Evolutionary conservation across 1,284 basidiomycete genomes (phyloP).

Genomic region (Omphalotus olearius): DNA sequence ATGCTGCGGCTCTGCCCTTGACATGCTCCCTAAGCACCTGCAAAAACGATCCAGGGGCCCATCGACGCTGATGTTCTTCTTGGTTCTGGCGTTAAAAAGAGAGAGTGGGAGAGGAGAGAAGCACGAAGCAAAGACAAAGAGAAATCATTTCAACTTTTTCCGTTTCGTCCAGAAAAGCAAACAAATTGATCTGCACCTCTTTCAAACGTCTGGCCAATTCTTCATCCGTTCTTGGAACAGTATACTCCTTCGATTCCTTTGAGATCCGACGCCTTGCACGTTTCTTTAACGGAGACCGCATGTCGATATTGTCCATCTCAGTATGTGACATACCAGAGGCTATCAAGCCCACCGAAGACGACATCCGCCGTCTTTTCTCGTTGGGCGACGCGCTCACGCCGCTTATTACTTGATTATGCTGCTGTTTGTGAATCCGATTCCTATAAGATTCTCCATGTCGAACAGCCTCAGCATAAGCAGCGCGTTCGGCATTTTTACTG

Average conservation of each 20-base stretch:
- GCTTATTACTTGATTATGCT: background rate
- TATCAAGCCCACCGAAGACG: constrained; percentile 2
- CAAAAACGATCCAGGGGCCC: constrained; percentile 68
- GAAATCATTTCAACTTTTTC: constrained; percentile 15
- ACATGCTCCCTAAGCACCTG: constrained; percentile 39
- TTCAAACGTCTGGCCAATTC: constrained; percentile 59
- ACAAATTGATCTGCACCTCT: constrained; percentile 45
- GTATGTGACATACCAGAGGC: background rate
- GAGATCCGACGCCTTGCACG: constrained; percentile 28
- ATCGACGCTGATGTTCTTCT: constrained; percentile 61
- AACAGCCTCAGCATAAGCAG: constrained; percentile 56
- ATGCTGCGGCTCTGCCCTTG: constrained; percentile 21
- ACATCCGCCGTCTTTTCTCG: constrained; percentile 25
- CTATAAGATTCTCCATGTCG: constrained; percentile 55
- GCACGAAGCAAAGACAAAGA: constrained; percentile 9
- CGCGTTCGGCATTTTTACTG: constrained; percentile 36
- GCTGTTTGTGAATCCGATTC: constrained; percentile 30
- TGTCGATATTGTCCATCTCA: constrained; percentile 16
- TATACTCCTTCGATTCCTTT: constrained; percentile 40
- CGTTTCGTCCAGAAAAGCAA: constrained; percentile 6
- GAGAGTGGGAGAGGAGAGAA: background rate
- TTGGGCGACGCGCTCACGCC: no score
- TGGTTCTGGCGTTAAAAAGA: constrained; percentile 46
- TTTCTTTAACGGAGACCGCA: constrained; percentile 25
- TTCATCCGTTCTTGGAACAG: constrained; percentile 54